A percentile compares a stretch with the other conserved stretches of the same genome.
These are phyloP conservation scores for Penicillium occitanis DNA, from an alignment of 2,329 filamentous ascomycete species.

Conservation along the genomic window DNA sequence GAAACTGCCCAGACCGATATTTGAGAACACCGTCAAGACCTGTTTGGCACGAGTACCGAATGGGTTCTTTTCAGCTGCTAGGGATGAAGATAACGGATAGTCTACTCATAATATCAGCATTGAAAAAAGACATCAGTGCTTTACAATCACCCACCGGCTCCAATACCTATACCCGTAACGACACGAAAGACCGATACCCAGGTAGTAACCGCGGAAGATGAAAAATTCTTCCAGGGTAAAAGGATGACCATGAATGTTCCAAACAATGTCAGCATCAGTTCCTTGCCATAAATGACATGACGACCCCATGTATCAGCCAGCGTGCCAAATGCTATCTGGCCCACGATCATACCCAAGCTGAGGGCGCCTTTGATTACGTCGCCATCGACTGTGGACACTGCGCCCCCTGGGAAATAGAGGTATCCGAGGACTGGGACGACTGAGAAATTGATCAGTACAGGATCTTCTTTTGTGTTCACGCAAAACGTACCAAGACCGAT, in stretches of 20 bases:
- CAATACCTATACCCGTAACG: slow-evolving; percentile 4
- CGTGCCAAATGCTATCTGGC: slow-evolving; percentile 8
- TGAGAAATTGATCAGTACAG: background rate
- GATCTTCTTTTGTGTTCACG: background rate
- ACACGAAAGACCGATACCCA: slow-evolving; percentile 7
- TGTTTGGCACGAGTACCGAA: slow-evolving; percentile 24
- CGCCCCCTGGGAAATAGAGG: background rate
- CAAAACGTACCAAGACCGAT: slow-evolving; percentile 28
- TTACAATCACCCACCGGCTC: slow-evolving; percentile 15
- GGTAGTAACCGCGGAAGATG: background rate
- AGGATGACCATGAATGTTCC: slow-evolving; percentile 29
- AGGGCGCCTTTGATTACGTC: background rate
- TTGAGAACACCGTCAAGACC: slow-evolving; percentile 27
- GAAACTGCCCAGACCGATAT: slow-evolving; percentile 28
- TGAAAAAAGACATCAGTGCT: background rate
- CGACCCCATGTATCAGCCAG: slow-evolving; percentile 30
- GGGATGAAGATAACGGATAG: slow-evolving; percentile 19
- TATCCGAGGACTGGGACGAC: background rate
- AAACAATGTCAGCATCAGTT: slow-evolving; percentile 28
- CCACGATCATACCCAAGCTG: slow-evolving; percentile 9
- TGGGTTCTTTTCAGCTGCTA: slow-evolving; percentile 19
- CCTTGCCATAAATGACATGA: slow-evolving; percentile 30
- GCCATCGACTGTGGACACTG: background rate
- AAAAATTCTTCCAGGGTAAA: slow-evolving; percentile 23
- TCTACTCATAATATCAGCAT: slow-evolving; percentile 1